These are phyloP conservation scores for Fusarium poae DNA, from an alignment of 2,329 filamentous ascomycete species.

Conservation along the genomic window DNA sequence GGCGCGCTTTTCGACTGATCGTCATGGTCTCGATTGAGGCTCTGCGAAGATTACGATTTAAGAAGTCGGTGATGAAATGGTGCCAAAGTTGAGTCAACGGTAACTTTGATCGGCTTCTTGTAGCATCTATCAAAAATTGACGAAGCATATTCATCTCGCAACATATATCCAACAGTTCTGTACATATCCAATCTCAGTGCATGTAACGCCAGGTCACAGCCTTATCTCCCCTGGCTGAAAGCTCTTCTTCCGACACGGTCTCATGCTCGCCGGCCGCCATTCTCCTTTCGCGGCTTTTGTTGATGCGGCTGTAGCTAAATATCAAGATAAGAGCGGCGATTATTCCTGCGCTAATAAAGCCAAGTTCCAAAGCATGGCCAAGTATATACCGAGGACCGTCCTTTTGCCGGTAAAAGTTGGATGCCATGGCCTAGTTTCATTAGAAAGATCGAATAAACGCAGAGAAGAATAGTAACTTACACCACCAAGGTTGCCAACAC, in stretches of 20 bases:
- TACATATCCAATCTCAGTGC: slow-evolving; percentile 50
- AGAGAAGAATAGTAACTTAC: slow-evolving; percentile 48
- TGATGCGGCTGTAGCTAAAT: slow-evolving; percentile 68
- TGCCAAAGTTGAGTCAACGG: too few relatives aligned
- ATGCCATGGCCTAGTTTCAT: slow-evolving; percentile 70
- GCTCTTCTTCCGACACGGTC: slow-evolving; percentile 59
- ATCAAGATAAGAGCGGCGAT: slow-evolving; percentile 60
- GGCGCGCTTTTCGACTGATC: slow-evolving; percentile 5
- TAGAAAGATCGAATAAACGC: background rate
- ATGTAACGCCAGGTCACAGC: slow-evolving; percentile 75
- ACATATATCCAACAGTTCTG: background rate
- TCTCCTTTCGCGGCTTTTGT: slow-evolving; percentile 66
- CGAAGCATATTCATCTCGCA: background rate
- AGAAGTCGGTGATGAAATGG: too few relatives aligned
- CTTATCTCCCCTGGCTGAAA: slow-evolving; percentile 71
- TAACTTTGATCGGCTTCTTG: too few relatives aligned
- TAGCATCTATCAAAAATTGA: too few relatives aligned
- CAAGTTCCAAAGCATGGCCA: slow-evolving; percentile 65
- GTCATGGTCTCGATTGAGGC: background rate
- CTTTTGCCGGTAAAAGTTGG: slow-evolving; percentile 74
- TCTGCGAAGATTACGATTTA: too few relatives aligned
- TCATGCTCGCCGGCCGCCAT: slow-evolving; percentile 60
- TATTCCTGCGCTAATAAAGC: slow-evolving; percentile 62
- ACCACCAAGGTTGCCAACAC: slow-evolving; percentile 69
- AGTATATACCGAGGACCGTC: slow-evolving; percentile 64